Evolutionary conservation across 1,284 basidiomycete species (phyloP).

Genomic region (Fomitopsis schrenkii): DNA sequence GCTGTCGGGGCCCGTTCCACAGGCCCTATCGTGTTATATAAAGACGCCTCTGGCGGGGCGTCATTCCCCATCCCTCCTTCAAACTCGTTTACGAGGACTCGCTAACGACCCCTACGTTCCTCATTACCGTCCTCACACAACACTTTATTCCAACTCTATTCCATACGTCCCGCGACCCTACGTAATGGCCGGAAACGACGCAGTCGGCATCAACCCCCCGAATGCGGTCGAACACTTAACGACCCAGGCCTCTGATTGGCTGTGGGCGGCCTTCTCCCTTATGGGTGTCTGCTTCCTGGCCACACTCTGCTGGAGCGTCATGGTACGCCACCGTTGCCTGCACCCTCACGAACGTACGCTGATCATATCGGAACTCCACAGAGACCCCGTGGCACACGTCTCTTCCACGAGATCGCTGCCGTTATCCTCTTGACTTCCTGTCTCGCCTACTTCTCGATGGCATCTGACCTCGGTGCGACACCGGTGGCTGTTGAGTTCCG

Average conservation of each 20-base stretch:
- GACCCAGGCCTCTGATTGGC: conserved; percentile 18
- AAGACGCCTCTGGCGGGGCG: background rate
- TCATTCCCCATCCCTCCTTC: background rate
- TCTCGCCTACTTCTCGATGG: conserved; percentile 23
- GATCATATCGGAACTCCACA: background rate
- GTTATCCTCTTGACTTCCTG: conserved; percentile 17
- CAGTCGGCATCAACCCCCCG: conserved; percentile 14
- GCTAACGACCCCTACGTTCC: background rate
- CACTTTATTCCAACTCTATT: background rate
- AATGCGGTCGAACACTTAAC: conserved; percentile 14
- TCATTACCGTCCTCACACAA: background rate
- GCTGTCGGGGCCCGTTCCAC: too few species aligned
- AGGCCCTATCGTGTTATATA: background rate
- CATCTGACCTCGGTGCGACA: conserved; percentile 22
- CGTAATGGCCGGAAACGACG: conserved; percentile 9
- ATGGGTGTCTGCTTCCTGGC: conserved; percentile 11
- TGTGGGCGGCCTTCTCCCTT: conserved; percentile 22
- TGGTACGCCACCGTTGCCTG: conserved; percentile 6
- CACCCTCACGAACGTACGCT: background rate
- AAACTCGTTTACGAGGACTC: background rate
- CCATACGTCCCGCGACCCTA: background rate
- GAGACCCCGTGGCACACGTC: conserved; percentile 18
- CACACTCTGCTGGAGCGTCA: conserved; percentile 9
- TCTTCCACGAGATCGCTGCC: conserved; percentile 22
- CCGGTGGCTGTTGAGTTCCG: conserved; percentile 21